Conservation (phyloP, 441 rosid genomes). For the Euphorbia celastroides region DNA sequence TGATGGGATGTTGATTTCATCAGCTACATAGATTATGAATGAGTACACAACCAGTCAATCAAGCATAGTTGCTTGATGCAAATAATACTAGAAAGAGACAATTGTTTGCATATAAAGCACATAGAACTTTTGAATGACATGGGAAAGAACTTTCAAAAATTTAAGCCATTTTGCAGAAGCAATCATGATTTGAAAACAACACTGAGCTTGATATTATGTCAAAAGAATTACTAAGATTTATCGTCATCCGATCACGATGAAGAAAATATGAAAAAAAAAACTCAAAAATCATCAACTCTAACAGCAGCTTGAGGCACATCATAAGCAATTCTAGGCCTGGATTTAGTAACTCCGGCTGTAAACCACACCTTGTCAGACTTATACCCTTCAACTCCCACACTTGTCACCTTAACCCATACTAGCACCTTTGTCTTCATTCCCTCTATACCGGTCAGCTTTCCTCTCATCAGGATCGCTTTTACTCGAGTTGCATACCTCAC, state of each 20-base stretch:
- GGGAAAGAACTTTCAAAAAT: neutral
- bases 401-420: constrained; percentile 87
- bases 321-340: constrained; percentile 64
- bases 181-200: neutral
- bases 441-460: constrained; percentile 74
- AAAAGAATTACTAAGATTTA: neutral
- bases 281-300: constrained; percentile 75
- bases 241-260: constrained; percentile 1
- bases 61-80: too few relatives aligned
- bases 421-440: constrained; percentile 96
- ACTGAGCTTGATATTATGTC: neutral
- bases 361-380: constrained; percentile 96
- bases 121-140: too few relatives aligned
- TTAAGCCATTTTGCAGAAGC: neutral
- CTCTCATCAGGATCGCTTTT: constrained; percentile 64
- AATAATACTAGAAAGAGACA: too few relatives aligned
- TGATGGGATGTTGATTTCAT: neutral
- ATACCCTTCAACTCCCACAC: constrained; percentile 56
- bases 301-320: constrained; percentile 53
- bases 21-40: neutral
- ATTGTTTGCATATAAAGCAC: neutral
- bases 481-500: constrained; percentile 74
- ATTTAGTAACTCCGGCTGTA: constrained; percentile 84
- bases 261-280: neutral
- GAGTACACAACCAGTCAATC: neutral